phyloP scores from a whole-genome alignment of 2,329 filamentous ascomycete species.

The Scytalidium lignicola region DNA sequence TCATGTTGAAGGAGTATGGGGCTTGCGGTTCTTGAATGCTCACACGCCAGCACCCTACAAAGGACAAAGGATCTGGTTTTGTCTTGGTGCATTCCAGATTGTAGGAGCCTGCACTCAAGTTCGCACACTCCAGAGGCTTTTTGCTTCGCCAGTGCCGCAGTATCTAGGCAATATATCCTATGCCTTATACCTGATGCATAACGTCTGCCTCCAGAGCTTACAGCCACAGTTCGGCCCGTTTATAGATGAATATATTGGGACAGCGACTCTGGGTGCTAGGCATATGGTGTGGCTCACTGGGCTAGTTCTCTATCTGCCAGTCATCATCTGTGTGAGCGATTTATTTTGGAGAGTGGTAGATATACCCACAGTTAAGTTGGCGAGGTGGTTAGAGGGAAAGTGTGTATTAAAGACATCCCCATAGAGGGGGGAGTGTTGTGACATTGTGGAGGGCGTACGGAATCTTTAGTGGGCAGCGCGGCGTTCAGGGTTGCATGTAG shows the following conservation, averaged over 20 bases:
- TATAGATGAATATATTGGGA: conserved; percentile 14
- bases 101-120: conserved; percentile 29
- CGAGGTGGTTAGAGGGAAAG: conserved; percentile 45
- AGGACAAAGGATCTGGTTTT: conserved; percentile 25
- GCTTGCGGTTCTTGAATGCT: conserved; percentile 14
- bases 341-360: conserved; percentile 56
- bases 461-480: no score
- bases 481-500: no score
- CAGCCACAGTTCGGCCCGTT: conserved; percentile 19
- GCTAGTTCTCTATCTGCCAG: conserved; percentile 38
- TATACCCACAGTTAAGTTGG: conserved; percentile 42
- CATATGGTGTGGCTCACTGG: conserved; percentile 27
- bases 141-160: conserved; percentile 43
- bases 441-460: no score
- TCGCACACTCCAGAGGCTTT: conserved; percentile 34
- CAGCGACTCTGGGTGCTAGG: conserved; percentile 15
- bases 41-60: conserved; percentile 21
- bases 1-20: conserved; percentile 18
- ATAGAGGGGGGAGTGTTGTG: no score
- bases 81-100: conserved; percentile 24
- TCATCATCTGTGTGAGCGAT: conserved; percentile 49
- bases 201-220: conserved; percentile 37
- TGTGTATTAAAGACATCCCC: no score
- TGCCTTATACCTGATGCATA: conserved; percentile 54
- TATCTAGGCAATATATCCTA: conserved; percentile 54